Percentiles rank a stretch among this genome's conserved stretches.
These are phyloP conservation scores for Fusarium subglutinans DNA, from an alignment of 2,329 filamentous ascomycete genomes.

Conservation along the genomic window DNA sequence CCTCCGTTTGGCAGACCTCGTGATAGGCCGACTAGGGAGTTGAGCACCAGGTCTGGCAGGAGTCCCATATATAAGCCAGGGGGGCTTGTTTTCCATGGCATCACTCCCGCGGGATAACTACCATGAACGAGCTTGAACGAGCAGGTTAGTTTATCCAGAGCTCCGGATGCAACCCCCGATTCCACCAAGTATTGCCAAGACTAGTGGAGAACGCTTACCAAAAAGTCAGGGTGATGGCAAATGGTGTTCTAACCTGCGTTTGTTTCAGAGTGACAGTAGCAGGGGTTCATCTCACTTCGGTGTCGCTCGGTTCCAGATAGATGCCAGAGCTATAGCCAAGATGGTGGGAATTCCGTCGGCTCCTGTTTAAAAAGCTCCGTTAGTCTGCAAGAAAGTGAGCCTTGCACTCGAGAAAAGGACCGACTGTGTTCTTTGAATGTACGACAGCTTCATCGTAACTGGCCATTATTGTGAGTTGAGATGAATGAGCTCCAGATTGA, in stretches of 20 bases:
- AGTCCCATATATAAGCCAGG: background rate
- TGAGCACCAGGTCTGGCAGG: background rate
- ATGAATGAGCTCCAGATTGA: background rate
- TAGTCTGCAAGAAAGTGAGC: background rate
- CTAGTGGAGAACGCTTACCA: background rate
- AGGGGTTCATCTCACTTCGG: background rate
- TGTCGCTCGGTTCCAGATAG: background rate
- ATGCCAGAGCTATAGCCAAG: background rate
- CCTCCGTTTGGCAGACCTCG: constrained; percentile 2
- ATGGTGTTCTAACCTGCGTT: background rate
- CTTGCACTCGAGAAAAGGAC: constrained; percentile 5
- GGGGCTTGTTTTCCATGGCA: background rate
- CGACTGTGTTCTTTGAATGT: background rate
- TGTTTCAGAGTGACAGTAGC: background rate
- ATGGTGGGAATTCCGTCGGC: constrained; percentile 7
- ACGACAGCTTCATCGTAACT: background rate
- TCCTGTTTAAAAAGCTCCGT: background rate
- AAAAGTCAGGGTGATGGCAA: background rate
- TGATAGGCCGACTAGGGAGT: background rate
- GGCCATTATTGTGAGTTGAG: background rate
- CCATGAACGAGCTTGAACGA: background rate
- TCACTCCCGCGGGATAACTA: background rate
- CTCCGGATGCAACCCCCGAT: background rate
- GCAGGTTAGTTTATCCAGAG: background rate
- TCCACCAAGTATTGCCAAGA: background rate